These are phyloP conservation scores for Fusarium cicatricum DNA, from an alignment of 2,329 filamentous ascomycete genomes.

Conservation along the genomic window DNA sequence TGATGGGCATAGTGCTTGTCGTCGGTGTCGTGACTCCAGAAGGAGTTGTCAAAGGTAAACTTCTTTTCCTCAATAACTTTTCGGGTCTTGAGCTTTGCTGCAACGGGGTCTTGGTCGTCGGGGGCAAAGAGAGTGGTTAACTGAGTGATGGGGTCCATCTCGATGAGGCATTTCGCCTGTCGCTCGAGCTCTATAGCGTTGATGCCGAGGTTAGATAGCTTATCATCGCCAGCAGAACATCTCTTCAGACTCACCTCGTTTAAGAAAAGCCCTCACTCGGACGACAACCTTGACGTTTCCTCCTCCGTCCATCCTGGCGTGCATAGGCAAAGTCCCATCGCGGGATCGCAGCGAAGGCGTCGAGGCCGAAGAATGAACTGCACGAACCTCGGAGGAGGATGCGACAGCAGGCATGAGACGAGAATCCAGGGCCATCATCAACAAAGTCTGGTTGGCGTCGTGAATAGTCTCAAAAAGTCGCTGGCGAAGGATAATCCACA, in stretches of 20 bases:
- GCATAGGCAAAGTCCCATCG: constrained; percentile 69
- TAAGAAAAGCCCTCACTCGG: constrained; percentile 80
- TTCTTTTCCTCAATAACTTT: constrained; percentile 85
- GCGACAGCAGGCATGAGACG: constrained; percentile 55
- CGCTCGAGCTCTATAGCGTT: constrained; percentile 74
- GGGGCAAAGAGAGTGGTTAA: constrained; percentile 82
- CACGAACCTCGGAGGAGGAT: constrained; percentile 45
- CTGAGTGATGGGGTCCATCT: constrained; percentile 90
- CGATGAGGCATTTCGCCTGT: constrained; percentile 83
- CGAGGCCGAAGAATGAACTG: constrained; percentile 73
- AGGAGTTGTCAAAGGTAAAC: constrained; percentile 97
- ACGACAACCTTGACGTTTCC: constrained; percentile 87
- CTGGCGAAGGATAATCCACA: constrained; percentile 52
- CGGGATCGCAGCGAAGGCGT: constrained; percentile 80
- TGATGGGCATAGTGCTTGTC: constrained; percentile 92
- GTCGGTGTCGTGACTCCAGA: constrained; percentile 87
- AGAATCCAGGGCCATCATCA: constrained; percentile 53
- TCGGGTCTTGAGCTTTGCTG: constrained; percentile 69
- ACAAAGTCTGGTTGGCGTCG: constrained; percentile 51
- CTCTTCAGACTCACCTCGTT: constrained; percentile 66
- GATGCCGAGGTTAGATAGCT: constrained; percentile 5
- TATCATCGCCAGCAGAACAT: constrained; percentile 18
- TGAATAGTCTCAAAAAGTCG: constrained; percentile 52
- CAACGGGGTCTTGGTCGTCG: constrained; percentile 60
- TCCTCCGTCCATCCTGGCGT: constrained; percentile 66